phyloP scores from a whole-genome alignment of 164 flowering plant genomes.

The Taxillus chinensis region DNA sequence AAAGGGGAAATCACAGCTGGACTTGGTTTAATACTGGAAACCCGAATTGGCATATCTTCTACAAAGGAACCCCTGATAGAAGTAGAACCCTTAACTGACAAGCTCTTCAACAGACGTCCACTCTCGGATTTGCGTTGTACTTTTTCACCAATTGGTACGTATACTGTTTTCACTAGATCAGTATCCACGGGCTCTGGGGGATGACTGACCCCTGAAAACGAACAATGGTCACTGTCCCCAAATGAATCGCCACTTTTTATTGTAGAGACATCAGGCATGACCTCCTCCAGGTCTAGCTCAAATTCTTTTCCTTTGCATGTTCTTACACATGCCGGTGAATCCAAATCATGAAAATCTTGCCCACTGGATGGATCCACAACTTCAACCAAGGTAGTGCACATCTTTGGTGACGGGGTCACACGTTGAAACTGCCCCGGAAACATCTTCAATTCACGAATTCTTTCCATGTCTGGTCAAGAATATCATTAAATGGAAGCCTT shows the following conservation, averaged over 20 bases:
- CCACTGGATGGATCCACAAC: constrained; percentile 17
- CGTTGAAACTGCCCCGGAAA: constrained; percentile 23
- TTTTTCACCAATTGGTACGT: constrained; percentile 42
- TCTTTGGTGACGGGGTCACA: constrained; percentile 9
- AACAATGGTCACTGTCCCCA: constrained; percentile 50
- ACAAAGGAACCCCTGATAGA: constrained; percentile 36
- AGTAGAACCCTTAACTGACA: constrained; percentile 33
- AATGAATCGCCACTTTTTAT: constrained; percentile 38
- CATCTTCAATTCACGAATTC: constrained; percentile 30
- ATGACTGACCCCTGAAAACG: constrained; percentile 76
- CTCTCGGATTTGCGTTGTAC: constrained; percentile 33
- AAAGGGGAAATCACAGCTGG: constrained; percentile 34
- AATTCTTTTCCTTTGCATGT: constrained; percentile 51
- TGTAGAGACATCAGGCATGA: constrained; percentile 24
- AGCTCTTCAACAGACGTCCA: constrained; percentile 51
- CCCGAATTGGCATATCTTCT: constrained; percentile 46
- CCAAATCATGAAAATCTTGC: constrained; percentile 18
- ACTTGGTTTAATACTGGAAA: constrained; percentile 36
- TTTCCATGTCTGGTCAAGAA: constrained; percentile 36
- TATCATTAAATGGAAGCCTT: constrained; percentile 23
- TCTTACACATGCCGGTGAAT: constrained; percentile 18
- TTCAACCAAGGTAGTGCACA: constrained; percentile 11
- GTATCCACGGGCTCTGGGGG: constrained; percentile 82
- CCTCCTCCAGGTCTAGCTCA: constrained; percentile 33
- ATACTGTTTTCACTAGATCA: constrained; percentile 58